Conservation (phyloP, 306 rosid species). For the Casuarina equisetifolia region DNA sequence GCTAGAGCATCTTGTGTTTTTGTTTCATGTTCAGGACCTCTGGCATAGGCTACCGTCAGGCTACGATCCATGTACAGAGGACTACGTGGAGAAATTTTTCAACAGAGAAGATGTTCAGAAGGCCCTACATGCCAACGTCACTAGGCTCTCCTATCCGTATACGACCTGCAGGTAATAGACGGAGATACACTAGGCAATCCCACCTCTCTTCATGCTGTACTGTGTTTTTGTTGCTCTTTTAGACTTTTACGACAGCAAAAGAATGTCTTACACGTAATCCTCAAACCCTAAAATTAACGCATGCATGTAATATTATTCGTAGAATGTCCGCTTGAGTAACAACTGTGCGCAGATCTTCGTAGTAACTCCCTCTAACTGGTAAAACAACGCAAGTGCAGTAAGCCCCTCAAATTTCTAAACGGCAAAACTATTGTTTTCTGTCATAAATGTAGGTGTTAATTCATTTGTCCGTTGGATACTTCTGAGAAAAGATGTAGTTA, state of each 20-base stretch:
- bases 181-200: background rate
- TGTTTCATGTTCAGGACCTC: slow-evolving; percentile 34
- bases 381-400: too few relatives aligned
- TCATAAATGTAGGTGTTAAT: background rate
- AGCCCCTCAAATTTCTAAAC: background rate
- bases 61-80: slow-evolving; percentile 60
- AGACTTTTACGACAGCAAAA: too few relatives aligned
- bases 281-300: background rate
- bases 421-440: background rate
- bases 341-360: too few relatives aligned
- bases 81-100: slow-evolving; percentile 41
- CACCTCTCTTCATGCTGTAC: background rate
- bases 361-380: too few relatives aligned
- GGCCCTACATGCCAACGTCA: slow-evolving; percentile 64
- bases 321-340: too few relatives aligned
- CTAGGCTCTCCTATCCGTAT: slow-evolving; percentile 52
- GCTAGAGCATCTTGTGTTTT: background rate
- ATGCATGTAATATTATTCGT: background rate
- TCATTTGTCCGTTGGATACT: background rate
- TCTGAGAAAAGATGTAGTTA: background rate
- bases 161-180: slow-evolving; percentile 54
- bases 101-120: slow-evolving; percentile 59
- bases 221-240: too few relatives aligned
- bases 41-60: slow-evolving; percentile 59
- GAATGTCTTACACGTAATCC: background rate